Base-by-base conservation (phyloP, 768 basidiomycete species). In the Leccinum incarnatum region DNA sequence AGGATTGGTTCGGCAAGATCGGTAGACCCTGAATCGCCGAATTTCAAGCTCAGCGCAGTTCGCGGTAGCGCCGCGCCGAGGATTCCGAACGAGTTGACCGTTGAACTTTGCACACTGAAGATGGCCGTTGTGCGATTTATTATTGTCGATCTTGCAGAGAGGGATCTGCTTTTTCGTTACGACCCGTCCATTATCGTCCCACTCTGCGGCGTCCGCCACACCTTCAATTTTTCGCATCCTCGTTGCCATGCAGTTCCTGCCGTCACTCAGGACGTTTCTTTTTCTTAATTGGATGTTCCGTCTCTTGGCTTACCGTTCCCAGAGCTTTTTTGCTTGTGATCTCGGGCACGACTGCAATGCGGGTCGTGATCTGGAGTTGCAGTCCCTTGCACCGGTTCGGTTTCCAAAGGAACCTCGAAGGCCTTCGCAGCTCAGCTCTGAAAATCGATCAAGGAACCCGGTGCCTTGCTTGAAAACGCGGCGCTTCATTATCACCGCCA, bases 391-490 rank as follows among this genome's bases (percentile, higher is more conserved):
- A 34, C 55, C 0, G 47, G 59, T 32, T 37, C 65, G 55, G 67
- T 70, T 68, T 61, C 67, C 67, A 69, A 55, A 68, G 67, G 46
- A 63, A 70, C 69, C 25, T 49, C 32, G 37, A 36, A 5, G 42
- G 10, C 59, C 32, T 58, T 27, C 14, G 10, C 37, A 8, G 32
- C 61, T 60, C 48, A 8, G 29, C 61, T 62, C 66, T 60, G 69
- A 60, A 70, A 57, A 69, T 70, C 67, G 55, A 68, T 66, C 55
- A 69, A 59, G 68, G 68, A 69, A 69, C 62, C 8, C 54, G 53
- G 69, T 69, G 66, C 69, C 66, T 70, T 62, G 57, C 27, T 53
- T 50, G 56, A 58, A 62, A n/a, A 34, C 54, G 40, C 55, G 67
- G 65, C 37, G 53, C 46, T 59, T 58, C 59, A 57, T 58, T 53